These are phyloP conservation scores for Patellifolia procumbens DNA, from an alignment of 179 eudicot genomes.

Conservation along the genomic window DNA sequence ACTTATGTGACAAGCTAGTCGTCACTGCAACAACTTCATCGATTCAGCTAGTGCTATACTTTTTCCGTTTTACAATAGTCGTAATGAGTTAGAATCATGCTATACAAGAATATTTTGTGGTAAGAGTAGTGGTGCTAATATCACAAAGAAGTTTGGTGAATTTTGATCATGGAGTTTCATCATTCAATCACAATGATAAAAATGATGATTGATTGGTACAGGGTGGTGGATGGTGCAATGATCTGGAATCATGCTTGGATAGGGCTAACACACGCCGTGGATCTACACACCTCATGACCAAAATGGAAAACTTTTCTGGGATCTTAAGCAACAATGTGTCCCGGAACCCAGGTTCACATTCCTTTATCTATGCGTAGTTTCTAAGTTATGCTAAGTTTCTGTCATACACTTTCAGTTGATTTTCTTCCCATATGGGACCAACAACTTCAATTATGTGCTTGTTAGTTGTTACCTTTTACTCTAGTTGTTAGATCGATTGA, in stretches of 20 bases:
- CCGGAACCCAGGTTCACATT: constrained; percentile 67
- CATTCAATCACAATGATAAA: not conserved
- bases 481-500: not conserved
- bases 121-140: not conserved
- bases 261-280: constrained; percentile 84
- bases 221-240: constrained; percentile 99
- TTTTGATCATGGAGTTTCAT: not conserved
- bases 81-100: too few relatives aligned
- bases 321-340: constrained; percentile 79
- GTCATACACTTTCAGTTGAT: not conserved
- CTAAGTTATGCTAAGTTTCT: not conserved
- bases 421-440: not conserved
- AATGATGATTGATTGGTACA: constrained; percentile 21
- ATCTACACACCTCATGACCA: constrained; percentile 75
- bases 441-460: not conserved
- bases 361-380: not conserved
- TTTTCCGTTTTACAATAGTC: too few relatives aligned
- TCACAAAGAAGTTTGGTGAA: not conserved
- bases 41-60: too few relatives aligned
- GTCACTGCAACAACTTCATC: too few relatives aligned
- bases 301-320: constrained; percentile 63
- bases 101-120: not conserved
- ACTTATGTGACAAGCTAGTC: too few relatives aligned
- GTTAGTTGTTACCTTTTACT: not conserved
- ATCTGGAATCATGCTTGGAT: constrained; percentile 64